A percentile compares a stretch with the other conserved stretches of the same genome.
phyloP scores from a whole-genome alignment of 2,329 filamentous ascomycete species.

The Emmonsiellopsis sp. region DNA sequence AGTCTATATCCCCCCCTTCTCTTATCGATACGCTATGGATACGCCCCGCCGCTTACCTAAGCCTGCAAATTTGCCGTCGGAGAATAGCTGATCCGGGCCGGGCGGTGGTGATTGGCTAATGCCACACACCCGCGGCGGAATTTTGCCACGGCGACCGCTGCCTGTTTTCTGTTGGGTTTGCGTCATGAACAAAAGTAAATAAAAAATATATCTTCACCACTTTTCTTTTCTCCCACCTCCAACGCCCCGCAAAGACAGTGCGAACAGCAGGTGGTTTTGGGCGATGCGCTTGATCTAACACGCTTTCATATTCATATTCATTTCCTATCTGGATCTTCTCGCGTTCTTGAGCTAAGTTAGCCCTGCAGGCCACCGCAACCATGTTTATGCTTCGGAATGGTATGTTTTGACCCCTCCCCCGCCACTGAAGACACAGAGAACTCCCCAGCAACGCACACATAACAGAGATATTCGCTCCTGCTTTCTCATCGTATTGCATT shows the following conservation, averaged over 20 bases:
- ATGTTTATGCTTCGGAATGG: conserved; percentile 52
- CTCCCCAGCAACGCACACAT: conserved; percentile 10
- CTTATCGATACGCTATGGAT: neutral
- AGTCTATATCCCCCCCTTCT: neutral
- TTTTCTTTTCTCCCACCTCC: neutral
- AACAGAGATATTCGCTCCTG: conserved; percentile 1
- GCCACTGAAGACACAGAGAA: conserved; percentile 13
- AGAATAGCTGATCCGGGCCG: neutral
- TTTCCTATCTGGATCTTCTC: neutral
- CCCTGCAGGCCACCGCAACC: conserved; percentile 14
- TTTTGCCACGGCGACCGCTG: conserved; percentile 7
- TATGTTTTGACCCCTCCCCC: conserved; percentile 29
- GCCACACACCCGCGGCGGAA: neutral
- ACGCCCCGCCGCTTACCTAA: neutral
- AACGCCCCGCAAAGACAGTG: neutral
- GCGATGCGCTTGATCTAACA: neutral
- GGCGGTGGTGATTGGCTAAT: neutral
- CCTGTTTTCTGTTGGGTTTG: conserved; percentile 1
- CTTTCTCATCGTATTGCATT: neutral
- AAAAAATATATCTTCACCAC: neutral
- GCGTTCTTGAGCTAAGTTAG: neutral
- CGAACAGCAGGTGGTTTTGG: neutral
- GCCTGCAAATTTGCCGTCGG: neutral
- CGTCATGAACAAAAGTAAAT: conserved; percentile 1
- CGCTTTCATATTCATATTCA: neutral